Evolutionary conservation across 1,139 yeast species (phyloP), one percentile per base, ranked within the genome.

Genomic region (Kurtzmaniella quercitrusa): DNA sequence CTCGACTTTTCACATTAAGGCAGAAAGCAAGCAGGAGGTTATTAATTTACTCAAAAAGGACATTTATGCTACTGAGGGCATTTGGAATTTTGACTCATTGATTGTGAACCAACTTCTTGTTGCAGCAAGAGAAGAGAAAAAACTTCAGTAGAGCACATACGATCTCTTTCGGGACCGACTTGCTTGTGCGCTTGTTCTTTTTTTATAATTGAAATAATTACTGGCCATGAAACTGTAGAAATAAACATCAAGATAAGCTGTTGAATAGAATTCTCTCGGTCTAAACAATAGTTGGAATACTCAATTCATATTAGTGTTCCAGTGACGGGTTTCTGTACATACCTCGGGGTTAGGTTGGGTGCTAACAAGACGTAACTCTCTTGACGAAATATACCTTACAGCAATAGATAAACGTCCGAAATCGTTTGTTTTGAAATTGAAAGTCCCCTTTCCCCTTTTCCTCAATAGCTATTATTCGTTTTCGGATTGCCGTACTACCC

Each of bases 31-130:
- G 51, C 80, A 79, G 45, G 80, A 79, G 47, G 79, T 80, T n/a
- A 46, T 79, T 38, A 79, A 76, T 29, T 58, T 81, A 41, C 66
- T 84, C 55, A 70, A 77, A 51, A 53, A 62, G 41, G 91, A 84
- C 55, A 58, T 78, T 27, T 84, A 79, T 58, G 73, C 75, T 48
- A 68, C 65, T 48, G 63, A 68, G 33, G 87, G 84, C 0, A 73
- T 83, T 43, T 84, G 90, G 90, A 89, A 84, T 56, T 54, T 82
- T 45, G 75, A 75, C 37, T 72, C 69, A 43, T 79, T 73, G 34
- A 56, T 75, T 48, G 72, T 81, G 39, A 70, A 72, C 54, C 85
- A 85, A 3, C 43, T 41, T 43, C 43, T 42, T 23, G 34, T 42
- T 19, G 45, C 44, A 4, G 23, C 40, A 14, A 42, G 47, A 38